These are phyloP conservation scores for Discostella stelligeroides DNA, from an alignment of 108 stramenopile species.

Conservation along the genomic window DNA sequence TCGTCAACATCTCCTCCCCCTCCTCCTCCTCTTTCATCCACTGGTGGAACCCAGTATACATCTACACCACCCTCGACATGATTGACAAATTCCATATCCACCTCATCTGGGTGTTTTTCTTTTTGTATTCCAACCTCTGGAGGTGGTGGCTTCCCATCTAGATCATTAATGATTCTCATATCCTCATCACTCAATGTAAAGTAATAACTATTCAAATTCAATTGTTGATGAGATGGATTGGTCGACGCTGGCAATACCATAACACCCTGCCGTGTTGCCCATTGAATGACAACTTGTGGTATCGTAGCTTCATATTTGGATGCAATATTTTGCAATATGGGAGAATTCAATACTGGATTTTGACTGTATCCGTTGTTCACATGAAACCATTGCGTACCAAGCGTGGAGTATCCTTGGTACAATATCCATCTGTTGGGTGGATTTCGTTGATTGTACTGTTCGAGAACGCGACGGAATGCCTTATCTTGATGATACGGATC, in stretches of 20 bases:
- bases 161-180: constrained; percentile 40
- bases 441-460: constrained; percentile 22
- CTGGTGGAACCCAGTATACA: constrained; percentile 51
- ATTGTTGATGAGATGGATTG: constrained; percentile 37
- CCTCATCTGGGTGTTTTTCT: constrained; percentile 24
- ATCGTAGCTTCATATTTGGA: constrained; percentile 41
- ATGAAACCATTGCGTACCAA: constrained; percentile 64
- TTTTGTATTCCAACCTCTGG: not conserved
- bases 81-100: constrained; percentile 40
- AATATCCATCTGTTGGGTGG: constrained; percentile 34
- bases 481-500: constrained; percentile 62
- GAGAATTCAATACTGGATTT: constrained; percentile 57
- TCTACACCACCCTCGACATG: constrained; percentile 25
- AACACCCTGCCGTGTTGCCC: constrained; percentile 58
- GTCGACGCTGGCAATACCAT: constrained; percentile 63
- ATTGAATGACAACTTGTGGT: constrained; percentile 59
- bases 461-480: constrained; percentile 31
- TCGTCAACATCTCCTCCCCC: not conserved
- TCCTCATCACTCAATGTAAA: constrained; percentile 51
- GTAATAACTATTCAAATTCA: constrained; percentile 48
- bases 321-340: constrained; percentile 41
- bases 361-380: constrained; percentile 34
- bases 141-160: constrained; percentile 52
- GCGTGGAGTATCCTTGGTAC: constrained; percentile 58
- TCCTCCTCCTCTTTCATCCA: not conserved